A percentile compares a stretch with the other conserved stretches of the same genome.
Conservation (phyloP, 345 rosid species). For the Eucalyptus coolabah region DNA sequence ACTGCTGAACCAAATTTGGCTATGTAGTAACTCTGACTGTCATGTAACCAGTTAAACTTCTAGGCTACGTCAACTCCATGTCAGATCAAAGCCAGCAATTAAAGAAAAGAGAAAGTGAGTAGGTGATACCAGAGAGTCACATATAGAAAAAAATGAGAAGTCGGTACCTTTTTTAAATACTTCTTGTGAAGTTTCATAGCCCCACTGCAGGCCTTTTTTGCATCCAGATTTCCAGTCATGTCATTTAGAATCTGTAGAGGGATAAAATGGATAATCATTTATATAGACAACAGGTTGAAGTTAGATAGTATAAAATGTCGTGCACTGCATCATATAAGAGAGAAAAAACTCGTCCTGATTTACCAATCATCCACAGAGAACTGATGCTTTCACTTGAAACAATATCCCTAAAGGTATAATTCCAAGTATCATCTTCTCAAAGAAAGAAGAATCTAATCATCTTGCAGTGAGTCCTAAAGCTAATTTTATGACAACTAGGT, state of each 20-base stretch:
- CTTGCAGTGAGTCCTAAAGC: background rate
- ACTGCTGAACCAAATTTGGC: background rate
- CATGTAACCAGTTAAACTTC: background rate
- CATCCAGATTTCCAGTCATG: conserved; percentile 85
- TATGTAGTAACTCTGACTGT: background rate
- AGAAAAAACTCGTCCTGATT: background rate
- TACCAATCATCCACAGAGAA: background rate
- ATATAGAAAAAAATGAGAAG: background rate
- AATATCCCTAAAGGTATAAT: background rate
- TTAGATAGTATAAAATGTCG: background rate
- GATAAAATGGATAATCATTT: background rate
- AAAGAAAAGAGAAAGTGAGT: background rate
- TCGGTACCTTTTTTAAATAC: conserved; percentile 61
- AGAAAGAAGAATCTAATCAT: background rate
- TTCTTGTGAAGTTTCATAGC: conserved; percentile 99
- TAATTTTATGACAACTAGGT: background rate
- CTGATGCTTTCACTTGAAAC: background rate
- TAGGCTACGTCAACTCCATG: background rate
- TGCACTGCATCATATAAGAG: background rate
- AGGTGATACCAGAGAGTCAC: background rate
- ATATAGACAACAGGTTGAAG: background rate
- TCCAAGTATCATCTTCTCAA: background rate
- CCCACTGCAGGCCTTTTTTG: conserved; percentile 79
- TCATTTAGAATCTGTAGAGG: conserved; percentile 71
- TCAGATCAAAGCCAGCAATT: background rate